These are phyloP conservation scores for Avena sativa DNA, from an alignment of 176 grass and related monocot species.

Conservation along the genomic window DNA sequence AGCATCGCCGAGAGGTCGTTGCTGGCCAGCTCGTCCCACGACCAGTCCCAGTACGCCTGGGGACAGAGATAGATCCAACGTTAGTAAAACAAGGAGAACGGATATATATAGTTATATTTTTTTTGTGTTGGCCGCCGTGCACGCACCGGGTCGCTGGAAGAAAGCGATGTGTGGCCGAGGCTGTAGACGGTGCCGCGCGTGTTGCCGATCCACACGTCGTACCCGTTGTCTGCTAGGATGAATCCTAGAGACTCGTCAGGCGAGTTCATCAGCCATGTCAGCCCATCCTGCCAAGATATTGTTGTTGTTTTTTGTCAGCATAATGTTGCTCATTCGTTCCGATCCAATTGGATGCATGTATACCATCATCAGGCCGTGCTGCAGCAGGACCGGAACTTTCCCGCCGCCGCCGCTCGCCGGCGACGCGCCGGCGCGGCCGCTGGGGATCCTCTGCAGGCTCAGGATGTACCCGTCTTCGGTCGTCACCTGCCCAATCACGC, in stretches of 20 bases:
- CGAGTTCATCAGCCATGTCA: constrained; percentile 62
- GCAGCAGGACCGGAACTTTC: constrained; percentile 52
- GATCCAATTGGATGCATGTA: too few species aligned
- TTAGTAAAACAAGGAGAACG: background rate
- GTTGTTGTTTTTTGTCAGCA: background rate
- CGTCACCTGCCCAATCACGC: constrained; percentile 44
- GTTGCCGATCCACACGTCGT: constrained; percentile 73
- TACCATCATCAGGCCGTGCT: constrained; percentile 61
- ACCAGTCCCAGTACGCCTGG: constrained; percentile 68
- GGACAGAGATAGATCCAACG: background rate
- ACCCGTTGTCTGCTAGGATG: constrained; percentile 60
- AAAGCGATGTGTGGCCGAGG: constrained; percentile 51
- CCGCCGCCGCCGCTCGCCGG: background rate
- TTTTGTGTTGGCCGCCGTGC: background rate
- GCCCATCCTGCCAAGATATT: constrained; percentile 48
- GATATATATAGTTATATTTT: too few species aligned
- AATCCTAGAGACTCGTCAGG: constrained; percentile 57
- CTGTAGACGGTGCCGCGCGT: constrained; percentile 60
- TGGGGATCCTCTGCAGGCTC: constrained; percentile 57
- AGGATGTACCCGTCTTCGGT: constrained; percentile 66
- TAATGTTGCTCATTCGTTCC: background rate
- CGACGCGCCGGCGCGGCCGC: background rate
- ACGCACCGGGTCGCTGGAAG: constrained; percentile 37
- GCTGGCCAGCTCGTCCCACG: constrained; percentile 65
- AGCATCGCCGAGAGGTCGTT: constrained; percentile 52